Conservation (phyloP, 148 eudicot species). For the Arbutus unedo region DNA sequence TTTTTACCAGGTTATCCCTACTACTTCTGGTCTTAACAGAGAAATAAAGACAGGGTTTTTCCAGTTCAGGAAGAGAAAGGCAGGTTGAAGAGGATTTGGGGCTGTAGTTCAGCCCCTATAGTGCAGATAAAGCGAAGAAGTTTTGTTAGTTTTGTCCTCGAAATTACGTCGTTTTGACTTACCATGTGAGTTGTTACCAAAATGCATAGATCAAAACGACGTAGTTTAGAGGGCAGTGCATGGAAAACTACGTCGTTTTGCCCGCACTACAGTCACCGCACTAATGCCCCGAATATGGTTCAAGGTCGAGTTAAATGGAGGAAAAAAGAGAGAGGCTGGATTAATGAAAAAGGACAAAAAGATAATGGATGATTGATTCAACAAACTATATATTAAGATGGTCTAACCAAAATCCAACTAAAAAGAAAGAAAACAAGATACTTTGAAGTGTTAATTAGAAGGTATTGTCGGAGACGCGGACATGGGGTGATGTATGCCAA, state of each 20-base stretch:
- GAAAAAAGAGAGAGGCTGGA: slow-evolving; percentile 1
- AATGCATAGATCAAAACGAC: no score
- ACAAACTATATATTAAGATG: neutral
- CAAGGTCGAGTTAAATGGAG: neutral
- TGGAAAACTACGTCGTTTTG: no score
- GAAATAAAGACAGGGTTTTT: neutral
- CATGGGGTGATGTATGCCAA: neutral
- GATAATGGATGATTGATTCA: neutral
- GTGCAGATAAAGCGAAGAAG: no score
- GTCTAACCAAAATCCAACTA: slow-evolving; percentile 3
- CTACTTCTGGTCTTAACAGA: neutral
- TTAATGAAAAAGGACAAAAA: neutral
- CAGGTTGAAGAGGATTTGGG: neutral
- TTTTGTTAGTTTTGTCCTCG: no score
- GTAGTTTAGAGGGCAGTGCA: no score
- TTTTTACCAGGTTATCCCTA: neutral
- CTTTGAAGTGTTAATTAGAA: neutral
- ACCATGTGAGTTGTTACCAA: no score
- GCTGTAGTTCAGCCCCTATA: no score
- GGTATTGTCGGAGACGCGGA: neutral
- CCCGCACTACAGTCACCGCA: no score
- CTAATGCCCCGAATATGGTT: no score
- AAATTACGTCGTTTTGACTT: no score
- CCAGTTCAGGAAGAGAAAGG: neutral
- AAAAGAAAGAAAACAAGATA: neutral